A percentile compares a stretch with the other conserved stretches of the same genome.
Evolutionary conservation across 148 eudicot genomes (phyloP).

Genomic region (Amaranthus hypochondriacus): DNA sequence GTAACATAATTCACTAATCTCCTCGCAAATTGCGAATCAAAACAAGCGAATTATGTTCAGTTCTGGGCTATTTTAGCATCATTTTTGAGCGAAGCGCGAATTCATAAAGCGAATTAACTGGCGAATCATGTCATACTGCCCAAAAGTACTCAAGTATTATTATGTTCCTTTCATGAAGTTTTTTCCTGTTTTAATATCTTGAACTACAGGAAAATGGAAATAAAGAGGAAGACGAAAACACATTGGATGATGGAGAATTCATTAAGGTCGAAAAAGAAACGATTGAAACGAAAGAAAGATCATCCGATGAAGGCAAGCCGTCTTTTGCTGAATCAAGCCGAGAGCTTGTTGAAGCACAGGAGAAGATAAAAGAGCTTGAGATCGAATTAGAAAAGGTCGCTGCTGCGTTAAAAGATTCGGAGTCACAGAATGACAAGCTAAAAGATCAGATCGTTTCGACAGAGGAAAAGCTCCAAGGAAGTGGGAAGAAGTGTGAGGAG

Average conservation of each 20-base stretch:
- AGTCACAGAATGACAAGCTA: slow-evolving; percentile 56
- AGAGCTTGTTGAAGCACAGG: slow-evolving; percentile 69
- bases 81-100: too few relatives aligned
- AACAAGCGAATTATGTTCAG: too few relatives aligned
- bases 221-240: slow-evolving; percentile 59
- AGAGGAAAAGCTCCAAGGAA: slow-evolving; percentile 50
- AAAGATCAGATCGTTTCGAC: slow-evolving; percentile 42
- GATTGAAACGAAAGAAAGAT: slow-evolving; percentile 39
- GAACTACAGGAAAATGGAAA: slow-evolving; percentile 35
- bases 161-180: too few relatives aligned
- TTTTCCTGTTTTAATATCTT: too few relatives aligned
- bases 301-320: slow-evolving; percentile 30
- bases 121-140: too few relatives aligned
- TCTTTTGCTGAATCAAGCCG: slow-evolving; percentile 42
- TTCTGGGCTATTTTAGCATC: too few relatives aligned
- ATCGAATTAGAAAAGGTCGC: slow-evolving; percentile 57
- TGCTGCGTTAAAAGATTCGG: slow-evolving; percentile 45
- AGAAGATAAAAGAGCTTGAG: slow-evolving; percentile 68
- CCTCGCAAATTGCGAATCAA: too few relatives aligned
- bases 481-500: slow-evolving; percentile 43
- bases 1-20: not conserved
- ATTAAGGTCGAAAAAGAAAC: slow-evolving; percentile 84
- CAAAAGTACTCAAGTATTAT: too few relatives aligned
- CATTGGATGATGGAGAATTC: slow-evolving; percentile 75
- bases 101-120: too few relatives aligned